These are phyloP conservation scores for Chenopodium quinoa DNA, from an alignment of 148 eudicot species.

Conservation along the genomic window DNA sequence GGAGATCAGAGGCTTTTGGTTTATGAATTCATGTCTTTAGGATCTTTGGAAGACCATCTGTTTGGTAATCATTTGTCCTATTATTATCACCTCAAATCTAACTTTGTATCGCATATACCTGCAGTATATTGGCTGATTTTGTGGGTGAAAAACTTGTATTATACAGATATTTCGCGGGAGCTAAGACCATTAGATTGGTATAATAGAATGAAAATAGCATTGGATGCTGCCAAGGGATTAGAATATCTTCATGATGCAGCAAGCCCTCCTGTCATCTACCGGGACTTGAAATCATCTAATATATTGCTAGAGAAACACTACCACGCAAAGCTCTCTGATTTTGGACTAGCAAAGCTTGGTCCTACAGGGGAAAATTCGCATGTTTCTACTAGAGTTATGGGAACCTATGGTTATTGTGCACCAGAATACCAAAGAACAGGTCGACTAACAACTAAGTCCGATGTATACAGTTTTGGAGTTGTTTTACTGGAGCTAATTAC, in stretches of 20 bases:
- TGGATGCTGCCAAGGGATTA: conserved; percentile 51
- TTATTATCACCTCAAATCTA: background rate
- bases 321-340: conserved; percentile 53
- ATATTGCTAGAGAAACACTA: conserved; percentile 45
- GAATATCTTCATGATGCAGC: conserved; percentile 54
- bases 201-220: conserved; percentile 48
- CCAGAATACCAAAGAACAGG: conserved; percentile 58
- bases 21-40: conserved; percentile 47
- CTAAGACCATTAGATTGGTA: conserved; percentile 48
- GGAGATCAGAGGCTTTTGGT: conserved; percentile 56
- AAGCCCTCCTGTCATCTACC: conserved; percentile 47
- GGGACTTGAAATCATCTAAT: conserved; percentile 54
- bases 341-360: conserved; percentile 58
- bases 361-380: conserved; percentile 41
- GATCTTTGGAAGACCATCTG: conserved; percentile 52
- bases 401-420: conserved; percentile 63
- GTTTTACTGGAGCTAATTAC: conserved; percentile 53
- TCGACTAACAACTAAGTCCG: conserved; percentile 43
- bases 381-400: conserved; percentile 54
- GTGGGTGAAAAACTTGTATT: conserved; percentile 11
- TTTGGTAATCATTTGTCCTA: conserved; percentile 31
- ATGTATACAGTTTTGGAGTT: conserved; percentile 57
- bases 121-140: background rate
- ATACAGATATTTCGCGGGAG: conserved; percentile 33
- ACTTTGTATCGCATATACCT: background rate